These are phyloP conservation scores for Venturia oleaginea DNA, from an alignment of 2,329 filamentous ascomycete genomes.

Conservation along the genomic window DNA sequence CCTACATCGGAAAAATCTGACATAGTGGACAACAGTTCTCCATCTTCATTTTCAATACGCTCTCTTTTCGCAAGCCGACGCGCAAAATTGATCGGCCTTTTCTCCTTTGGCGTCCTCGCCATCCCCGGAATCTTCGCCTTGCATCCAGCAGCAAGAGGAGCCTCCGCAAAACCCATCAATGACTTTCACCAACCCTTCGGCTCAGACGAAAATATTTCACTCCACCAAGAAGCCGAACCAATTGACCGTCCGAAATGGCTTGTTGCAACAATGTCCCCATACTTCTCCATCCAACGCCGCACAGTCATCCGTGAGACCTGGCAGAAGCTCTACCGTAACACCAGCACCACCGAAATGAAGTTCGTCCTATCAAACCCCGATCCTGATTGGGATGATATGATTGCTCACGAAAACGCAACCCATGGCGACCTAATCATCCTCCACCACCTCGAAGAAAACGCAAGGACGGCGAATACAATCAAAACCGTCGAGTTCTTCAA, in stretches of 20 bases:
- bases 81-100: background rate
- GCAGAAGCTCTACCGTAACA: constrained; percentile 25
- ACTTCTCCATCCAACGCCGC: background rate
- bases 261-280: constrained; percentile 3
- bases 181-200: background rate
- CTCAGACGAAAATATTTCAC: background rate
- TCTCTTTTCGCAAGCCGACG: background rate
- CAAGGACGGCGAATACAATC: constrained; percentile 26
- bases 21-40: background rate
- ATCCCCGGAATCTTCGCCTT: background rate
- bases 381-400: constrained; percentile 20
- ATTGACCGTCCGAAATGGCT: constrained; percentile 9
- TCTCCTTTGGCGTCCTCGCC: background rate
- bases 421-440: constrained; percentile 29
- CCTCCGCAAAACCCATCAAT: background rate
- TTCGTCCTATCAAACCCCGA: constrained; percentile 28
- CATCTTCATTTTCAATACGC: background rate
- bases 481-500: constrained; percentile 30
- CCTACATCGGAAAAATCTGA: background rate
- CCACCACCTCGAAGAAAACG: constrained; percentile 23
- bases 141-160: background rate
- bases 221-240: background rate
- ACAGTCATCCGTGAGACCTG: constrained; percentile 25
- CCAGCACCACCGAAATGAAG: constrained; percentile 21
- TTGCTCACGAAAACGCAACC: constrained; percentile 26